A percentile compares a stretch with the other conserved stretches of the same genome.
These are phyloP conservation scores for Elaeagnus macrophylla DNA, from an alignment of 306 rosid species.

Conservation along the genomic window DNA sequence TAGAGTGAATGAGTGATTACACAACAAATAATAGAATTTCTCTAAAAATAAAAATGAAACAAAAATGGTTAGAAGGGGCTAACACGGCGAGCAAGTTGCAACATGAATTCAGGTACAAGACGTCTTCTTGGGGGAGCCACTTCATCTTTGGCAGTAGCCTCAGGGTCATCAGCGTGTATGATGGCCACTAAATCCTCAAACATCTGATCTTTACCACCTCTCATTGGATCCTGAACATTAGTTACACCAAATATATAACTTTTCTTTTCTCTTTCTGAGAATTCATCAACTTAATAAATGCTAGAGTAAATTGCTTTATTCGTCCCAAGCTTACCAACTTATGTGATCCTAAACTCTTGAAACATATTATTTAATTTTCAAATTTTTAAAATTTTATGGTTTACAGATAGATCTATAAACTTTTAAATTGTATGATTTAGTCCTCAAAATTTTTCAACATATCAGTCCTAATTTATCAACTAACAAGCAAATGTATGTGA, in stretches of 20 bases:
- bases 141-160: conserved; percentile 56
- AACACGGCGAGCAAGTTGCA: conserved; percentile 64
- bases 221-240: conserved; percentile 77
- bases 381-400: too few relatives aligned
- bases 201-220: conserved; percentile 76
- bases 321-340: too few relatives aligned
- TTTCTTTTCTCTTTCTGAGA: background rate
- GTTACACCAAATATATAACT: too few relatives aligned
- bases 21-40: background rate
- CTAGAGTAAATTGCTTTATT: too few relatives aligned
- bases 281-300: background rate
- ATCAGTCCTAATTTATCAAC: too few relatives aligned
- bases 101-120: conserved; percentile 82
- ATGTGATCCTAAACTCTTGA: too few relatives aligned
- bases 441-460: too few relatives aligned
- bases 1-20: conserved; percentile 13
- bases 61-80: conserved; percentile 61
- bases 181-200: conserved; percentile 62
- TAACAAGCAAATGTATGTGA: too few relatives aligned
- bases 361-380: too few relatives aligned
- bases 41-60: background rate
- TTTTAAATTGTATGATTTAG: too few relatives aligned
- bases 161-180: conserved; percentile 59
- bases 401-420: too few relatives aligned
- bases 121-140: conserved; percentile 72